A percentile compares a stretch with the other conserved stretches of the same genome.
phyloP scores from a whole-genome alignment of 2,329 filamentous ascomycete species.

The Diaporthe sp. region DNA sequence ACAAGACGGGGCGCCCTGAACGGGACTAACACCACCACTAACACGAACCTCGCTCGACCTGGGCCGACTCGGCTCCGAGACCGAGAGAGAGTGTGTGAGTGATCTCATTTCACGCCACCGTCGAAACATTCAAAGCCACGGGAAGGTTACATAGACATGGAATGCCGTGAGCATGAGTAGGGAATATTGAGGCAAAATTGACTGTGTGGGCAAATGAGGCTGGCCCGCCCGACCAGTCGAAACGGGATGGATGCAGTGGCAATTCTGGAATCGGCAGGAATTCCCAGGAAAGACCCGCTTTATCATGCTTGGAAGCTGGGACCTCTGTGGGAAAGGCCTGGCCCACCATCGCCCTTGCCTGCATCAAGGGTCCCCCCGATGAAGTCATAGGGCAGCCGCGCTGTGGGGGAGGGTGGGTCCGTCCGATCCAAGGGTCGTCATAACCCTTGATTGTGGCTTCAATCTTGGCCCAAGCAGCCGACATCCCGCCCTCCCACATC shows the following conservation, averaged over 20 bases:
- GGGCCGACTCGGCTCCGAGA: conserved; percentile 12
- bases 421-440: not conserved
- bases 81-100: not conserved
- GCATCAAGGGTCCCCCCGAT: conserved; percentile 10
- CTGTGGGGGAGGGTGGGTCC: conserved; percentile 12
- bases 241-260: not conserved
- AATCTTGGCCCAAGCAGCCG: not conserved
- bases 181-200: not conserved
- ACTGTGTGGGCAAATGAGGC: not conserved
- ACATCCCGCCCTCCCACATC: not conserved
- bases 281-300: not conserved
- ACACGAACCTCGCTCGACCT: not conserved
- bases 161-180: not conserved
- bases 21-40: not conserved
- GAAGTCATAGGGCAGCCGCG: conserved; percentile 8
- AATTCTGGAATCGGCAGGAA: conserved; percentile 5
- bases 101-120: conserved; percentile 21
- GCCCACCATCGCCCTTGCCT: conserved; percentile 1
- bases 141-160: not conserved
- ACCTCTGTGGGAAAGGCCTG: not conserved
- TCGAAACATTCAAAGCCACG: not conserved
- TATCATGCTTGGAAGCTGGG: conserved; percentile 9
- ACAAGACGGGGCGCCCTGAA: not conserved
- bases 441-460: not conserved
- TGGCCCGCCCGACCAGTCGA: not conserved